Base-by-base conservation (phyloP, 1,284 basidiomycete genomes). In the Ceratobasidium sp. region DNA sequence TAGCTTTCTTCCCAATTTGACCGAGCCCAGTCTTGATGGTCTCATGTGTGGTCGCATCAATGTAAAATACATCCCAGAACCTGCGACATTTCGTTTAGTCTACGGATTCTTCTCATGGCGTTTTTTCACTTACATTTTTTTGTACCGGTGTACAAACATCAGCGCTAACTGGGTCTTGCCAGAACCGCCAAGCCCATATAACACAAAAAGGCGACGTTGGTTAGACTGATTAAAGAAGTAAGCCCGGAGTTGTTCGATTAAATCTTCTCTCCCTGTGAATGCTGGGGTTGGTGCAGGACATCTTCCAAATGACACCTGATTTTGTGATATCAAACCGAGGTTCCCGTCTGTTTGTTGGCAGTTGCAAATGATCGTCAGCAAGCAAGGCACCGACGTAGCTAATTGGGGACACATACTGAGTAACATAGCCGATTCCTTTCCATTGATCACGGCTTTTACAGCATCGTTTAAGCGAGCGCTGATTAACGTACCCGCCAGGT, bases 81-180 rank as follows among this genome's bases (percentile, higher is more conserved):
- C 47, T 54, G 40, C 7, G 10, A 40, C 17, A 7, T 55, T 54
- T 10, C 7, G 17, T 55, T 64, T 6, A 64, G 45, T 15, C 22
- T n/a, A 27, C 6, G 8, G 8, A 7, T 20, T 12, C 8, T 22
- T 47, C 17, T 31, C 49, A 10, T 49, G 8, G 25, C 7, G 10
- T 6, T n/a, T 10, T 20, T 7, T 17, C 17, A 6, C 60, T 17
- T 49, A 64, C 60, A 20, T 20, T 31, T 53, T n/a, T 13, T 15
- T 8, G 1, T 31, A 20, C 17, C 31, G 29, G 22, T 55, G 42
- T 3, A 54, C 35, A n/a, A 49, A 54, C 12, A 43, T 34, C 2
- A 50, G 29, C 42, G 54, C 60, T 1, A 67, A 22, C 42, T 70
- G 62, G 5, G 60, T 65, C 32, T 70, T 70, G 1, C 69, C 69